Conservation (phyloP, 2,329 filamentous ascomycete species). For the Fusarium pseudocircinatum region DNA sequence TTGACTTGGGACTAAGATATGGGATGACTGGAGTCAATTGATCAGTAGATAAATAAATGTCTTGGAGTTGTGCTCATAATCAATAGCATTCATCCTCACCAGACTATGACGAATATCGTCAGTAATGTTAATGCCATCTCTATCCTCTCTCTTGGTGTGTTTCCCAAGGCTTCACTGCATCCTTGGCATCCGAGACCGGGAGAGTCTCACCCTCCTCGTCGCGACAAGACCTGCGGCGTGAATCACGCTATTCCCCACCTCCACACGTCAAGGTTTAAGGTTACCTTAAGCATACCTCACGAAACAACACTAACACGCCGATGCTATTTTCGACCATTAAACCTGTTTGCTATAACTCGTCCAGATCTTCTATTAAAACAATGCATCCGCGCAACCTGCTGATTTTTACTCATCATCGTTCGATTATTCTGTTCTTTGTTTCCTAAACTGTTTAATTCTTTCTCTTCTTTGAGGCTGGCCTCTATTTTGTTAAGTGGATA, state of each 20-base stretch:
- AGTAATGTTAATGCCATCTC: fast-evolving
- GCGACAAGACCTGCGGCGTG: constrained; percentile 7
- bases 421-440: constrained; percentile 13
- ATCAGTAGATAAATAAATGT: fast-evolving
- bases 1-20: too few species aligned
- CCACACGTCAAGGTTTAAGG: constrained; percentile 7
- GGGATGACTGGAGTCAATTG: neutral
- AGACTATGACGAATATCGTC: neutral
- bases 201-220: neutral
- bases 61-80: too few species aligned
- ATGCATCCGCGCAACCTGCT: constrained; percentile 4
- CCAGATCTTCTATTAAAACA: constrained; percentile 16
- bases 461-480: constrained; percentile 25
- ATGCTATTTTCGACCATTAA: constrained; percentile 2
- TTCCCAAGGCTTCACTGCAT: neutral
- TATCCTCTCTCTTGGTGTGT: neutral
- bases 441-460: neutral
- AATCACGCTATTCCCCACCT: neutral
- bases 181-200: constrained; percentile 8
- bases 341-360: neutral
- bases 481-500: constrained; percentile 11
- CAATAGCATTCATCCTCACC: fast-evolving
- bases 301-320: neutral
- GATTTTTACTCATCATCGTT: constrained; percentile 27
- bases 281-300: constrained; percentile 11